Percentiles rank a stretch among this genome's conserved stretches.
Conservation (phyloP, 2,329 filamentous ascomycete genomes). For the Penicillium fuscoglaucum region DNA sequence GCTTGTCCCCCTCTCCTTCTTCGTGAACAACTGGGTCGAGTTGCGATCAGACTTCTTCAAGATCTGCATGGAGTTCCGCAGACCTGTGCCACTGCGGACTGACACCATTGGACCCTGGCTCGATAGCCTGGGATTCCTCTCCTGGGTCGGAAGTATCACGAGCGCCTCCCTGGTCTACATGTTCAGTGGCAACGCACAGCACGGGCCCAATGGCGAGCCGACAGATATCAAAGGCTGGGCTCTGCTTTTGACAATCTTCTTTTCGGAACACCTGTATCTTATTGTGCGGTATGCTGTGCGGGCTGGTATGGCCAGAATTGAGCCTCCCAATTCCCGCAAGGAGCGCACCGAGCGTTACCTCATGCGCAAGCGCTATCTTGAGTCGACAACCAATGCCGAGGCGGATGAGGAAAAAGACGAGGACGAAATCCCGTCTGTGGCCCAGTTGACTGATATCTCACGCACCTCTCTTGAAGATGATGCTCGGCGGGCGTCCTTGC, state of each 20-base stretch:
- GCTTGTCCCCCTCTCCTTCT: constrained; percentile 80
- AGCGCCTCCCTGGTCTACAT: constrained; percentile 86
- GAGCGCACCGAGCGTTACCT: constrained; percentile 78
- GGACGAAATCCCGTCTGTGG: constrained; percentile 1
- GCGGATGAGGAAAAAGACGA: constrained; percentile 26
- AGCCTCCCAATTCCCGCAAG: constrained; percentile 82
- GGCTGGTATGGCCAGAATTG: constrained; percentile 72
- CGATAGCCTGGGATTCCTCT: constrained; percentile 79
- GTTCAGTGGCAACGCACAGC: constrained; percentile 66
- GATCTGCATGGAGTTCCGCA: constrained; percentile 85
- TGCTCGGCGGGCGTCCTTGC: constrained; percentile 37
- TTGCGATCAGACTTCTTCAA: constrained; percentile 93
- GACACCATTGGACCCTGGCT: constrained; percentile 98
- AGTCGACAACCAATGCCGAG: constrained; percentile 40
- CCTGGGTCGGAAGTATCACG: constrained; percentile 90
- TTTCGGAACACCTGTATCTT: constrained; percentile 90
- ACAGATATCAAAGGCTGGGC: constrained; percentile 76
- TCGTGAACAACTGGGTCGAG: constrained; percentile 96
- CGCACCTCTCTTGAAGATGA: constrained; percentile 46
- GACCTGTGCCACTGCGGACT: constrained; percentile 83
- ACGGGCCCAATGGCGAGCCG: constrained; percentile 43
- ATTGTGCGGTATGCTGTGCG: constrained; percentile 70
- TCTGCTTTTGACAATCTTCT: constrained; percentile 75
- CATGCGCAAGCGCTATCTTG: constrained; percentile 75
- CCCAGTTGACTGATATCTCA: constrained; percentile 34